A percentile compares a stretch with the other conserved stretches of the same genome.
These are phyloP conservation scores for Takashimella koratensis DNA, from an alignment of 1,284 basidiomycete species.

Conservation along the genomic window DNA sequence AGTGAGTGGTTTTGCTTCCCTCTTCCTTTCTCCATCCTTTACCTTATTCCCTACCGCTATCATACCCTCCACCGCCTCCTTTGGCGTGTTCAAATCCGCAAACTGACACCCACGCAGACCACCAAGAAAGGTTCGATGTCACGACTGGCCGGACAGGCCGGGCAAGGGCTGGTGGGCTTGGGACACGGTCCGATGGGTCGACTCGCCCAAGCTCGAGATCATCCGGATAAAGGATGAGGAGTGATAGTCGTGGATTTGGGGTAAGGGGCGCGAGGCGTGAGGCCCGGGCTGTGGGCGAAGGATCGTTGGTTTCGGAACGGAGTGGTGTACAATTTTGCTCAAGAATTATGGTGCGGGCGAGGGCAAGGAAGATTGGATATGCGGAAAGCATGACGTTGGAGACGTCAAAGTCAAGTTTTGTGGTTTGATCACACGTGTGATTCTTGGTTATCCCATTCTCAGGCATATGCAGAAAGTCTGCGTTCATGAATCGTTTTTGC, in stretches of 20 bases:
- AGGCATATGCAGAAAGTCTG: no score
- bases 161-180: conserved; percentile 34
- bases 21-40: not conserved
- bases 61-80: not conserved
- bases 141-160: conserved; percentile 41
- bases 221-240: not conserved
- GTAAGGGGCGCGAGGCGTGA: no score
- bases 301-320: no score
- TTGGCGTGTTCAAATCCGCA: not conserved
- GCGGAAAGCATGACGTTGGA: not conserved
- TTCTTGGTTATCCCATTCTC: no score
- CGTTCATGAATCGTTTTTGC: no score
- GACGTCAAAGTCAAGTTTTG: not conserved
- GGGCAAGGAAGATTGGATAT: not conserved
- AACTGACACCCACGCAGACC: no score
- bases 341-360: no score
- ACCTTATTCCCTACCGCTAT: not conserved
- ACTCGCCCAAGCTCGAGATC: conserved; percentile 20
- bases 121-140: conserved; percentile 26
- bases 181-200: conserved; percentile 32
- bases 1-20: conserved; percentile 20
- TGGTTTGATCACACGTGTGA: no score
- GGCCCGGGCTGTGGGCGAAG: no score
- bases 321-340: no score
- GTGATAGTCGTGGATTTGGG: no score